Base-by-base conservation (phyloP, 805 yeast genomes). In the Sporopachydermia lactativora region DNA sequence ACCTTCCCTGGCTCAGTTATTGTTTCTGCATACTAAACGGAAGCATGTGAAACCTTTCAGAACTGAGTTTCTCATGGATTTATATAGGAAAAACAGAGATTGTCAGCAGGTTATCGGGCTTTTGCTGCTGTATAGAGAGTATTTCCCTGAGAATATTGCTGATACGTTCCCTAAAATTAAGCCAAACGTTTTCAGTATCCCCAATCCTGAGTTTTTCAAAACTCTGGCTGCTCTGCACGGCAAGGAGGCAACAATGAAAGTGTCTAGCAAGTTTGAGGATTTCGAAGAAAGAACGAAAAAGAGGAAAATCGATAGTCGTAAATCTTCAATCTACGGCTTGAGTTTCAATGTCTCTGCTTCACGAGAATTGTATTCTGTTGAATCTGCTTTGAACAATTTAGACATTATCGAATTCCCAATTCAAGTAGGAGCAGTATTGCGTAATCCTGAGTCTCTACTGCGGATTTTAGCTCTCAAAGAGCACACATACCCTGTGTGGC, bases 141-240 rank as follows among this genome's bases (percentile, higher is more conserved):
- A 41, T 35, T 35, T 39, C 5, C 60, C 58, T 0, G 49, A 49
- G 4, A 39, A 50, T 15, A 44, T 57, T 15, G 44, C 52, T 15
- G 54, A 53, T 35, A 44, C 48, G 3, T 48, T 57, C 16, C 57
- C 57, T 3, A 41, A 38, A 3, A 46, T 54, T 2, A 45, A 53
- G 15, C 47, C 52, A 4, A 47, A 45, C 4, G 49, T 53, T 6
- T 60, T 64, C 41, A 34, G 38, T 3, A 53, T 57, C 39, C 62
- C 62, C 3, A 51, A 52, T 36, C 47, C 47, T 6, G 40, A 19
- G 3, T 41, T 31, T 35, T 18, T 17, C 41, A 16, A 31, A 36
- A 35, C 37, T 15, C 38, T 19, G 17, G 19, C 28, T 19, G 15
- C 34, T 37, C 13, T 11, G 18, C 16, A 35, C 37, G 17, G 17